phyloP scores from a whole-genome alignment of 2,329 filamentous ascomycete species.

The Exophiala dermatitidis region DNA sequence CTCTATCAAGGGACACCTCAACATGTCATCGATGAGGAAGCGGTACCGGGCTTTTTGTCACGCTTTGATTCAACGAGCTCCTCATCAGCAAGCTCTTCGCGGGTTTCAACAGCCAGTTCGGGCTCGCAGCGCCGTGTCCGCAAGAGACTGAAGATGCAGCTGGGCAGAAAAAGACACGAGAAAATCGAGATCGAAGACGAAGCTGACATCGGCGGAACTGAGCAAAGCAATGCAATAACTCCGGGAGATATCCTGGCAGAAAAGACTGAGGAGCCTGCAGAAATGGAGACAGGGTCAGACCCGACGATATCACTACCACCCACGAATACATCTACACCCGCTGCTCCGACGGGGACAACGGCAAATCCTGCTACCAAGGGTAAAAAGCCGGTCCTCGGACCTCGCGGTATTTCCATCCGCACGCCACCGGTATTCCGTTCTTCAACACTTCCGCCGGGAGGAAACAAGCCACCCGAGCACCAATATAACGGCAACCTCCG shows the following conservation, averaged over 20 bases:
- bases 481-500: slow-evolving; percentile 6
- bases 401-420: slow-evolving; percentile 18
- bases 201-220: slow-evolving; percentile 45
- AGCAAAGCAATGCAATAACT: background rate
- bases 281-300: slow-evolving; percentile 1
- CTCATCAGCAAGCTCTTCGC: slow-evolving; percentile 39
- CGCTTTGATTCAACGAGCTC: slow-evolving; percentile 46
- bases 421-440: slow-evolving; percentile 22
- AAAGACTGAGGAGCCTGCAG: slow-evolving; percentile 12
- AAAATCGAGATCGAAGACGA: slow-evolving; percentile 51
- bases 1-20: slow-evolving; percentile 52
- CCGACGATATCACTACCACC: too few relatives aligned
- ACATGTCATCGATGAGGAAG: slow-evolving; percentile 44
- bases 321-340: background rate
- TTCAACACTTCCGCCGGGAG: slow-evolving; percentile 9
- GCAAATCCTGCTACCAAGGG: background rate
- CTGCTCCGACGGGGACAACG: slow-evolving; percentile 1
- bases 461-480: background rate
- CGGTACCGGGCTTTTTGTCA: slow-evolving; percentile 55
- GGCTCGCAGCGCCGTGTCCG: slow-evolving; percentile 46
- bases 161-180: slow-evolving; percentile 15
- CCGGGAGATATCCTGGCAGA: slow-evolving; percentile 5
- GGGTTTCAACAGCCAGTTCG: slow-evolving; percentile 11
- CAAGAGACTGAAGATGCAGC: slow-evolving; percentile 37
- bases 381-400: slow-evolving; percentile 8